These are phyloP conservation scores for Puccinia sorghi DNA, from an alignment of 1,284 basidiomycete genomes.

Conservation along the genomic window DNA sequence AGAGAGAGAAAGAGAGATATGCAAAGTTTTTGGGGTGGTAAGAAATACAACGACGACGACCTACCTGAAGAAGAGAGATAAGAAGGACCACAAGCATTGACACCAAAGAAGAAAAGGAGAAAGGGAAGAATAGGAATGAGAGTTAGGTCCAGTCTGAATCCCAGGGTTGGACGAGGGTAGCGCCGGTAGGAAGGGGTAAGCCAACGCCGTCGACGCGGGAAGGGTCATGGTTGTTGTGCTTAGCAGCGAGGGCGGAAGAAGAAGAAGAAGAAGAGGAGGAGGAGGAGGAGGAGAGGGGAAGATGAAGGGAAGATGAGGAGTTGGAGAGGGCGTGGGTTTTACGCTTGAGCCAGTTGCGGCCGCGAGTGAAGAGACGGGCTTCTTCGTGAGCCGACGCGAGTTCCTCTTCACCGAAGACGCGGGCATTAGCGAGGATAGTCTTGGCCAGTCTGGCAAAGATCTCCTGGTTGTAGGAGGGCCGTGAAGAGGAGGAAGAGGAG, in stretches of 20 bases:
- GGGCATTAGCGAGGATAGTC: background rate
- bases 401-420: conserved; percentile 14
- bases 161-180: conserved; percentile 41
- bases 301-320: background rate
- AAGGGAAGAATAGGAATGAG: background rate
- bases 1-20: too few relatives aligned
- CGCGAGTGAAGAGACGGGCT: background rate
- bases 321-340: background rate
- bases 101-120: background rate
- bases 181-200: conserved; percentile 38
- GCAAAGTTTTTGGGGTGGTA: too few relatives aligned
- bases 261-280: background rate
- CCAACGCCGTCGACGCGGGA: conserved; percentile 26
- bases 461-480: background rate
- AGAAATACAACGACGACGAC: too few relatives aligned
- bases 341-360: background rate
- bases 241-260: background rate
- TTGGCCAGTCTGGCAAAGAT: conserved; percentile 16
- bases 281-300: background rate
- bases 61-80: background rate
- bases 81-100: too few relatives aligned
- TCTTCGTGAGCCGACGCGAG: background rate
- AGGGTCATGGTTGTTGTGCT: too few relatives aligned
- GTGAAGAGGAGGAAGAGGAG: background rate
- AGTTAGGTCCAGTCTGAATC: conserved; percentile 37